These are phyloP conservation scores for Talaromyces sp. DNA, from an alignment of 2,329 filamentous ascomycete species.

Conservation along the genomic window DNA sequence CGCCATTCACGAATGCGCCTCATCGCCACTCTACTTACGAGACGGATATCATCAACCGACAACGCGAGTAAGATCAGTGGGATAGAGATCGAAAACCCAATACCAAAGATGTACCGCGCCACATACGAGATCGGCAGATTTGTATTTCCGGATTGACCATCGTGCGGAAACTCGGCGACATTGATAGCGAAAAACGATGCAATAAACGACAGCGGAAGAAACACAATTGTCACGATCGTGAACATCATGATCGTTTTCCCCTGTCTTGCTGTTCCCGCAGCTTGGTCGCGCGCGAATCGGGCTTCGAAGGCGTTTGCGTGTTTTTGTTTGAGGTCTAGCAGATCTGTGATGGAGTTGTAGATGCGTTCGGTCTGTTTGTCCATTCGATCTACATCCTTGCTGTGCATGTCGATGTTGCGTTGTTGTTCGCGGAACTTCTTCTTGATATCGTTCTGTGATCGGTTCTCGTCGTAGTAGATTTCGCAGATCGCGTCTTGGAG, in stretches of 20 bases:
- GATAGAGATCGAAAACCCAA: slow-evolving; percentile 54
- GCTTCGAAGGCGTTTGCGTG: slow-evolving; percentile 67
- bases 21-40: slow-evolving; percentile 28
- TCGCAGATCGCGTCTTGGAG: slow-evolving; percentile 37
- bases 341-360: slow-evolving; percentile 58
- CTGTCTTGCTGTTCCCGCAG: slow-evolving; percentile 58
- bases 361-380: slow-evolving; percentile 60
- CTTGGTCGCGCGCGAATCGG: slow-evolving; percentile 56
- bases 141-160: slow-evolving; percentile 24
- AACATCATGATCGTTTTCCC: slow-evolving; percentile 58
- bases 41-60: slow-evolving; percentile 43
- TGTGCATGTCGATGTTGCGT: slow-evolving; percentile 55
- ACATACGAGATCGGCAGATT: slow-evolving; percentile 51
- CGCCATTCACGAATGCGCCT: slow-evolving; percentile 26
- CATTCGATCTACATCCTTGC: slow-evolving; percentile 62
- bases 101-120: slow-evolving; percentile 55
- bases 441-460: slow-evolving; percentile 48
- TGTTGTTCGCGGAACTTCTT: slow-evolving; percentile 57
- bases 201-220: slow-evolving; percentile 56
- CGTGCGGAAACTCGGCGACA: slow-evolving; percentile 47
- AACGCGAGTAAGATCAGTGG: slow-evolving; percentile 49
- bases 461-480: slow-evolving; percentile 33
- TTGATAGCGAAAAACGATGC: slow-evolving; percentile 56
- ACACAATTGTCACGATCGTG: slow-evolving; percentile 58
- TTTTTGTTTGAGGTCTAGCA: slow-evolving; percentile 67